Percentiles rank a stretch among this genome's conserved stretches.
phyloP scores from a whole-genome alignment of 306 rosid genomes.

The Cucurbita argyrosperma region DNA sequence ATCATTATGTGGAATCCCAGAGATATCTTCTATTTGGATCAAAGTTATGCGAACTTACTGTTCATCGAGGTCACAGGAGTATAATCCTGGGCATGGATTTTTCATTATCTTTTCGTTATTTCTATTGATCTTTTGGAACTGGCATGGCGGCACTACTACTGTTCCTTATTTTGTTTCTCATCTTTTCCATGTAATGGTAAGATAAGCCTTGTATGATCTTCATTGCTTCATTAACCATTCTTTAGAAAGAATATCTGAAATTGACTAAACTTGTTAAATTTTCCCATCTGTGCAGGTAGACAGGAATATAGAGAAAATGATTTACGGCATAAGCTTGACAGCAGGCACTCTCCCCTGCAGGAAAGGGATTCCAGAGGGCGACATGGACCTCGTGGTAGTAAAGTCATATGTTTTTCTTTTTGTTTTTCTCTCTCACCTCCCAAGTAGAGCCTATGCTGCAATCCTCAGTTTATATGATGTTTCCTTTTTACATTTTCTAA shows the following conservation, averaged over 20 bases:
- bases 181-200: conserved; percentile 67
- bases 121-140: conserved; percentile 42
- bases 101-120: conserved; percentile 31
- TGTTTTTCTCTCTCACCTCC: background rate
- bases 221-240: background rate
- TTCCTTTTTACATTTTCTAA: background rate
- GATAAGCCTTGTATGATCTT: conserved; percentile 21
- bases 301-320: conserved; percentile 49
- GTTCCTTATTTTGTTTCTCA: conserved; percentile 63
- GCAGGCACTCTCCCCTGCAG: conserved; percentile 45
- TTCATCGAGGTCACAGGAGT: conserved; percentile 37
- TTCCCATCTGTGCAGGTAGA: conserved; percentile 46
- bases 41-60: conserved; percentile 20
- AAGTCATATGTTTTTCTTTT: conserved; percentile 2
- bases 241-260: conserved; percentile 8
- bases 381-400: conserved; percentile 41
- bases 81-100: conserved; percentile 38
- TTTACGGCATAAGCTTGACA: conserved; percentile 71
- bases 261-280: conserved; percentile 8
- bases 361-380: conserved; percentile 50
- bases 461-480: background rate
- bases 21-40: conserved; percentile 29
- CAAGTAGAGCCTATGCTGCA: background rate
- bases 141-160: conserved; percentile 48
- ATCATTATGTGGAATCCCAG: conserved; percentile 25